Base-by-base conservation (phyloP, 176 grass and related monocot genomes). In the Chloris gayana region DNA sequence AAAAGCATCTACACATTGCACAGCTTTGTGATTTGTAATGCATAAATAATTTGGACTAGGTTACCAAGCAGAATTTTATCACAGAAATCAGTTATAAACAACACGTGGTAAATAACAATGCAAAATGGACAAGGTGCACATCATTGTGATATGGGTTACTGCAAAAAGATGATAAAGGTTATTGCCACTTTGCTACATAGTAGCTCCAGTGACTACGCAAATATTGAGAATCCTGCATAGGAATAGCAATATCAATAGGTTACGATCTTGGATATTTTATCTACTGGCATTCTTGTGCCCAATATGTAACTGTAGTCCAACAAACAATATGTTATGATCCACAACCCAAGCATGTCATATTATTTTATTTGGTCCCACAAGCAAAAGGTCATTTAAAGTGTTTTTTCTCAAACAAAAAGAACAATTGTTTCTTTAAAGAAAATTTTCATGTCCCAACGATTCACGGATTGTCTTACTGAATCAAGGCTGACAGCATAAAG, bases 401-500 rank as follows among this genome's bases (percentile, higher is more conserved):
- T 66, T 64, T 27, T 78, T 62, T 9, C 51, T n/a, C 9, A 72
- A 51, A 38, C 29, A 13, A 24, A 85, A 71, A 24, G 9, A 67
- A 60, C 24, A 14, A 57, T 0, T 61, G 9, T 81, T 69, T 17
- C 37, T 78, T 83, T 63, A 61, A 50, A 67, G 1, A 19, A 18
- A 46, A 49, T 22, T 64, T 82, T 73, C 54, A 2, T 79, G 34
- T 67, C 18, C 37, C 17, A 42, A 61, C 5, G 21, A 66, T 65
- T 80, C 53, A 57, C 26, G 29, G 47, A 73, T 74, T 13, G 63
- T 47, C 47, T 26, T 64, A 85, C 33, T 29, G 27, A 63, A 62
- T 50, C 19, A 67, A 86, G 56, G 68, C 14, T 63, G 35, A 47
- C 7, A 76, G 30, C 54, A 80, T 70, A 78, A 15, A 90, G 68